Evolutionary conservation across 2,329 filamentous ascomycete genomes (phyloP), one percentile per base, ranked within the genome.

Genomic region (Mollisiaceae sp.): DNA sequence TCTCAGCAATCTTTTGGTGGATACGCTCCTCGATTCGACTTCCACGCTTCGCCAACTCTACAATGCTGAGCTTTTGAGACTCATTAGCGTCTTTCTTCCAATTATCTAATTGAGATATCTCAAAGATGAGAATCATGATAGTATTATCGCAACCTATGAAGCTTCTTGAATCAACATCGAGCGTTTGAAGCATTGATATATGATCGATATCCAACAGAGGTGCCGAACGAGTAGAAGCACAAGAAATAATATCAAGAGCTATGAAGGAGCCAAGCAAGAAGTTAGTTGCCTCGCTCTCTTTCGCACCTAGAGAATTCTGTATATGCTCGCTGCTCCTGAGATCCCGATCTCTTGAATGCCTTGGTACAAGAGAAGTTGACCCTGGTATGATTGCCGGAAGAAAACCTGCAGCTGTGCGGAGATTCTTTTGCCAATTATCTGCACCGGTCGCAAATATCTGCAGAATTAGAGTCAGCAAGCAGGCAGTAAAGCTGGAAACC

Each of bases 151-250:
- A 50, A 27, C 45, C 45, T 14, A 27, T 50, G 45, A 50, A 22
- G n/a, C 20, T 8, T 14, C 20, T 27, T 27, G 20, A 50, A 9
- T 27, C n/a, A 50, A 24, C 14, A 27, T 50, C 45, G 22, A 24
- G 45, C 4, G n/a, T 24, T 27, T 50, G n/a, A 50, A 50, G 45
- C n/a, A 50, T 8, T 27, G n/a, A 27, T 50, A 5, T 22, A 50
- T 50, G 45, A 50, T 50, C 20, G 45, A 50, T 50, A 50, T 50
- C 22, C 45, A 50, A 50, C 8, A 22, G 45, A 22, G 45, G 45
- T 9, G 45, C 24, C 8, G n/a, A 27, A 22, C 20, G 20, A 50
- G n/a, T n/a, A n/a, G n/a, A n/a, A n/a, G n/a, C n/a, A n/a, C n/a
- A n/a, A n/a, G n/a, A n/a, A n/a, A n/a, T n/a, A n/a, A n/a, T n/a